Evolutionary conservation across 2,329 filamentous ascomycete genomes (phyloP).

Genomic region (Pseudogymnoascus sp.): DNA sequence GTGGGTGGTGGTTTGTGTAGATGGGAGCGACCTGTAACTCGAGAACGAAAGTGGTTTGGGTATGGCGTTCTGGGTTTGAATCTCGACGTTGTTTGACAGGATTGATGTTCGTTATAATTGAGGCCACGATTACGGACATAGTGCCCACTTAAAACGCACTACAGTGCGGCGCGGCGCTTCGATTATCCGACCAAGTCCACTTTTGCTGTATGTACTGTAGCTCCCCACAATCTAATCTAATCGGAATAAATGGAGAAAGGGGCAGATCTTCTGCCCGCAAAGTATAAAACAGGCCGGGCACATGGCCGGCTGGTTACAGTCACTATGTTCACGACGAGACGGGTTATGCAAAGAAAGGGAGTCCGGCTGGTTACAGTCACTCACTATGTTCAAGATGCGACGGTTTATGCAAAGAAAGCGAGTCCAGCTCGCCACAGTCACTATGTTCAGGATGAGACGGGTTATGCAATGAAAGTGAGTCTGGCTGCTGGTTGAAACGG

Average conservation of each 20-base stretch:
- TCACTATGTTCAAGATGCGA: too few species aligned
- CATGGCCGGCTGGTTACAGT: neutral
- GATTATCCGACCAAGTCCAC: neutral
- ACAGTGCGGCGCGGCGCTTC: neutral
- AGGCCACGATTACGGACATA: conserved; percentile 10
- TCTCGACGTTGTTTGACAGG: neutral
- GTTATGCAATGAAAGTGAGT: neutral
- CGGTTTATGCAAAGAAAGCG: too few species aligned
- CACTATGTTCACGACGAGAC: neutral
- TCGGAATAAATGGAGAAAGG: conserved; percentile 6
- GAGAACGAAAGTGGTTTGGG: conserved; percentile 1
- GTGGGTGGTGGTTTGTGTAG: neutral
- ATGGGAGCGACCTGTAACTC: neutral
- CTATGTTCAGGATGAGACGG: neutral
- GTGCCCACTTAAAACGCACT: conserved; percentile 8
- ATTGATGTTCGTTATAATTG: conserved; percentile 8
- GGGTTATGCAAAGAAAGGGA: too few species aligned
- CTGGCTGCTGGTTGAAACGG: neutral
- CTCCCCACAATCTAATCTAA: conserved; percentile 8
- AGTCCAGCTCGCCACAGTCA: neutral
- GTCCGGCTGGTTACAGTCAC: neutral
- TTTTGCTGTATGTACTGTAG: conserved; percentile 7
- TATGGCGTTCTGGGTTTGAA: conserved; percentile 4
- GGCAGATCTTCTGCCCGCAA: neutral
- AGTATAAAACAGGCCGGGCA: neutral